phyloP scores from a whole-genome alignment of 306 rosid genomes.

The Citrullus colocynthis region DNA sequence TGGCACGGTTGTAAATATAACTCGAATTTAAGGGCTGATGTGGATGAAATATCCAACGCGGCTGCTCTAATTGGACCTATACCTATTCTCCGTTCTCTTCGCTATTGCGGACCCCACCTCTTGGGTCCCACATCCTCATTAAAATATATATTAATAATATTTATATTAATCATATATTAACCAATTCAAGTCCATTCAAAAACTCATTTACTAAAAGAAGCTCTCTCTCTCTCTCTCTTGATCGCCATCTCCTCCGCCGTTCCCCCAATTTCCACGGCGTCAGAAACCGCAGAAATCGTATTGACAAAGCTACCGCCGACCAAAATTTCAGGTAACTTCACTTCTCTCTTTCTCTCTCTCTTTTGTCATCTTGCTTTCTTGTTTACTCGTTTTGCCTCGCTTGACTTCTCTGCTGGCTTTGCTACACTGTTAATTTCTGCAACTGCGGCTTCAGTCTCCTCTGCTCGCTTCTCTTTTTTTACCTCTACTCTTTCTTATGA shows the following conservation, averaged over 20 bases:
- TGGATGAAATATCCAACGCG: constrained; percentile 2
- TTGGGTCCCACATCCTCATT: not conserved
- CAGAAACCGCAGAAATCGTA: not conserved
- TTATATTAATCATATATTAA: not conserved
- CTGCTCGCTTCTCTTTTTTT: not conserved
- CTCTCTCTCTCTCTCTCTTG: constrained; percentile 5
- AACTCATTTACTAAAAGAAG: not conserved
- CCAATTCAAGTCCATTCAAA: not conserved
- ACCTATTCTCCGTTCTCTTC: not conserved
- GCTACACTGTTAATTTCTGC: not conserved
- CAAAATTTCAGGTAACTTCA: not conserved
- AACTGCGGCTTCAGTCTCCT: not conserved
- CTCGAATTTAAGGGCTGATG: not conserved
- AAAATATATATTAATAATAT: not conserved
- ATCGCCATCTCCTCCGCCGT: constrained; percentile 7
- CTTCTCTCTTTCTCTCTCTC: not conserved
- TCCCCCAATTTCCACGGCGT: constrained; percentile 5
- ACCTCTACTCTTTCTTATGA: no score
- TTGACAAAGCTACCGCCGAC: not conserved
- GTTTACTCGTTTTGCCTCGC: not conserved
- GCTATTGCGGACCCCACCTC: not conserved
- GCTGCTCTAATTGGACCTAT: constrained; percentile 10
- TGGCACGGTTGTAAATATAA: not conserved
- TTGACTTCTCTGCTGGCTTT: not conserved
- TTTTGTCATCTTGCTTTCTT: not conserved